These are phyloP conservation scores for Actinomortierella wolfii DNA, from an alignment of 371 early-diverging fungal species.

Conservation along the genomic window DNA sequence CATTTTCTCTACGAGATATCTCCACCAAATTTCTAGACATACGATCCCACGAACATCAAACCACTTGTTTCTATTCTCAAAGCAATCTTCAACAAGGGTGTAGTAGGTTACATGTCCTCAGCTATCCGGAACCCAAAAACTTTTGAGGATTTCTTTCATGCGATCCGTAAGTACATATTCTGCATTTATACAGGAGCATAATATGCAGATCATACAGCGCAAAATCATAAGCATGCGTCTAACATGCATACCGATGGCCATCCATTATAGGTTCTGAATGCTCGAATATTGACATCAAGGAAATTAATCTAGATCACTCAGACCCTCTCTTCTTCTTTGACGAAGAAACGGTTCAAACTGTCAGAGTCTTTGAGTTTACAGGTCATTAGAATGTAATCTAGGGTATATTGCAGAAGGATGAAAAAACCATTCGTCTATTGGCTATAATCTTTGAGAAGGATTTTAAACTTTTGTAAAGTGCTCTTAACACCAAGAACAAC, in stretches of 20 bases:
- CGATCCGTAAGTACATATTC: constrained; percentile 27
- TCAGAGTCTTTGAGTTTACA: constrained; percentile 30
- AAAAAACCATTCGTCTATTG: too few species aligned
- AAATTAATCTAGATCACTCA: constrained; percentile 12
- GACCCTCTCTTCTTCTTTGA: constrained; percentile 43
- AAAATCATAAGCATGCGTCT: too few species aligned
- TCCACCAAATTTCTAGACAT: constrained; percentile 14
- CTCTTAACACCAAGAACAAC: constrained; percentile 55
- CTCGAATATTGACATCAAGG: constrained; percentile 26
- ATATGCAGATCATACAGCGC: too few species aligned
- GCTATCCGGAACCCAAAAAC: constrained; percentile 44
- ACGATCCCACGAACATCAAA: constrained; percentile 40
- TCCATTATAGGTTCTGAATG: constrained; percentile 24
- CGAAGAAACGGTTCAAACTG: constrained; percentile 37
- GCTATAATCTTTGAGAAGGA: constrained; percentile 12
- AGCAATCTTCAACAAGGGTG: constrained; percentile 33
- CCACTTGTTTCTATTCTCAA: constrained; percentile 32
- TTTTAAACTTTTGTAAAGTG: constrained; percentile 21
- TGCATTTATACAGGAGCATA: not conserved
- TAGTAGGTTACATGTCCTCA: constrained; percentile 41
- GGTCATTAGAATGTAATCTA: constrained; percentile 5
- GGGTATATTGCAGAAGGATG: not conserved
- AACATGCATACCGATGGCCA: too few species aligned
- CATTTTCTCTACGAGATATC: not conserved
- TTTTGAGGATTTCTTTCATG: constrained; percentile 35